Evolutionary conservation across 495 filamentous ascomycete species (phyloP), one percentile per base, ranked within the genome.

Genomic region (Annulohypoxylon bovei): DNA sequence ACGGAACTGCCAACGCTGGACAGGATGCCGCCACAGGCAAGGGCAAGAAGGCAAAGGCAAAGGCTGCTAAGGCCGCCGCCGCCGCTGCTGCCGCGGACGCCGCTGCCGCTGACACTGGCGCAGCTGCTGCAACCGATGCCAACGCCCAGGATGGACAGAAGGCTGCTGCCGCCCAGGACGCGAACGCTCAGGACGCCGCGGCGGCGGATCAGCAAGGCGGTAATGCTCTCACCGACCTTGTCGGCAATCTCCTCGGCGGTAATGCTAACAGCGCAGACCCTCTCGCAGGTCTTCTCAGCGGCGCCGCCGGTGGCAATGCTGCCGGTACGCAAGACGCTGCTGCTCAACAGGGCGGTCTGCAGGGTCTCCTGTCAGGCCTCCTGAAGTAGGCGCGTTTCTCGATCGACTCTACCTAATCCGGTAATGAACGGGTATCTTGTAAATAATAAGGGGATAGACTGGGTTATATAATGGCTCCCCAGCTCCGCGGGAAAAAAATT

Each of bases 161-260:
- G n/a, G 35, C 2, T 3, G 50, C 32, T 23, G 59, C 16, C 37
- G n/a, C n/a, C n/a, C 14, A 54, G 11, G 27, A 32, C n/a, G 47
- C 64, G 4, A 56, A 27, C 35, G 72, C 65, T 23, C 35, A 64
- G n/a, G 32, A 59, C 32, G 71, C 37, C 25, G 39, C 23, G 16
- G 20, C 35, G 23, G 11, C 16, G 25, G 56, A 62, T 6, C 50
- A 67, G 37, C 46, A 62, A 62, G 52, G 61, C 62, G 42, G 62
- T 44, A 67, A 71, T 33, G n/a, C 20, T 20, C 35, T 71, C 50
- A 58, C 62, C 14, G 69, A 60, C 14, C 16, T 72, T 3, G 1
- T 72, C 52, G 46, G 59, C n/a, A 3, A 18, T 2, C 59, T 71
- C 16, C 68, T 71, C 27, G 68, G 62, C 35, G 62, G 67, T 53